Evolutionary conservation across 306 rosid species (phyloP), one percentile per base, ranked within the genome.

Genomic region (Mucuna pruriens): DNA sequence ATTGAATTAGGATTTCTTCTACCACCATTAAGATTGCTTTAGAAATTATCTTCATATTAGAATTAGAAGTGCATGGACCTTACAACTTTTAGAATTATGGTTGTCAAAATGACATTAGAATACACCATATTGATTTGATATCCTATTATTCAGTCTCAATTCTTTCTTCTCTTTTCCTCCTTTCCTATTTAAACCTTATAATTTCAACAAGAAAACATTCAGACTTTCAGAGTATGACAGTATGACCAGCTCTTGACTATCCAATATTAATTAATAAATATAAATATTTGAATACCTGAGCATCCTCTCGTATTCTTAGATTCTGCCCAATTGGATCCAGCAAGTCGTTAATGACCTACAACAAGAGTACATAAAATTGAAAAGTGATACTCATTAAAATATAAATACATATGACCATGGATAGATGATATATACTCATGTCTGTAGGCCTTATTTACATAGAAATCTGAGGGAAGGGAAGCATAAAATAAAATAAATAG

Each of bases 241-340:
- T 51, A 74, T 55, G 55, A 66, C 31, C 71, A 71, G 20, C n/a
- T 46, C 29, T 39, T 4, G 42, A 63, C 67, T 67, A 25, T 80
- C 78, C 52, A 48, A 63, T 64, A 77, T 51, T 63, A 55, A 71
- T n/a, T 75, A 54, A 71, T 16, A 78, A 55, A 71, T 7, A 80
- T 36, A 76, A n/a, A n/a, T n/a, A n/a, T n/a, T n/a, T n/a, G n/a
- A 64, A 68, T 79, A 92, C 97, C 97, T 92, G 97, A 81, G 91
- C 77, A 86, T 92, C 97, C 84, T 92, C 94, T 86, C 97, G 88
- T 54, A 92, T 87, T 76, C 97, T 83, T 74, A 92, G 84, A 80
- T 92, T 92, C 86, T 92, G 97, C 71, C 94, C 94, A 1, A 86
- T 85, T 76, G 94, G 90, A 85, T 92, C 88, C 81, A 92, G 94